Conservation (phyloP, 2,329 filamentous ascomycete species). For the Harringtonia lauricola region DNA sequence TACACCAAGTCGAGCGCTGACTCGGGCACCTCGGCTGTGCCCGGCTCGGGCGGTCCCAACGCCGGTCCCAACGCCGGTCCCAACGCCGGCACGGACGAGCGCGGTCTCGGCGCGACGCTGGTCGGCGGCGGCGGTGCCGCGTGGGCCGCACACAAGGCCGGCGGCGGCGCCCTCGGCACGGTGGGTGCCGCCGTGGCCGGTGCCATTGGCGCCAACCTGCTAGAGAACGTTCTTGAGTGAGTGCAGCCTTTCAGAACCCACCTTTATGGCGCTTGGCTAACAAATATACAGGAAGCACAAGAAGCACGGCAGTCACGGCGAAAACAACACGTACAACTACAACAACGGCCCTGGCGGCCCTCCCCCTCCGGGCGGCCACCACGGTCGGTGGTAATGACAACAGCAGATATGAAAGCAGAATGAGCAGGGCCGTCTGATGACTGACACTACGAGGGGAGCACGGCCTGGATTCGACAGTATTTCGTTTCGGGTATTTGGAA, state of each 20-base stretch:
- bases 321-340: neutral
- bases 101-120: slow-evolving; percentile 43
- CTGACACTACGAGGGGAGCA: no score
- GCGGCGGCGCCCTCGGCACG: slow-evolving; percentile 39
- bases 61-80: slow-evolving; percentile 23
- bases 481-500: no score
- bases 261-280: neutral
- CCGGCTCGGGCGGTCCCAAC: slow-evolving; percentile 14
- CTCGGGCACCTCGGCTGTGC: neutral
- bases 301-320: neutral
- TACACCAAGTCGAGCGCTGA: no score
- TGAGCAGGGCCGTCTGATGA: neutral
- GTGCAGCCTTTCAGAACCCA: neutral
- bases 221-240: slow-evolving; percentile 26
- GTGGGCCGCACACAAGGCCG: slow-evolving; percentile 41
- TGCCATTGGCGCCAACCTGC: slow-evolving; percentile 41
- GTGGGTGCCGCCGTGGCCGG: slow-evolving; percentile 39
- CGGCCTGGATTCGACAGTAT: no score
- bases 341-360: neutral
- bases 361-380: no score
- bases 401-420: neutral
- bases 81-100: slow-evolving; percentile 28
- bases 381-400: neutral
- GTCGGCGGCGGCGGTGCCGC: slow-evolving; percentile 42
- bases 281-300: neutral